Base-by-base conservation (phyloP, 139 green algal species). In the Protoeuglena noctilucae region DNA sequence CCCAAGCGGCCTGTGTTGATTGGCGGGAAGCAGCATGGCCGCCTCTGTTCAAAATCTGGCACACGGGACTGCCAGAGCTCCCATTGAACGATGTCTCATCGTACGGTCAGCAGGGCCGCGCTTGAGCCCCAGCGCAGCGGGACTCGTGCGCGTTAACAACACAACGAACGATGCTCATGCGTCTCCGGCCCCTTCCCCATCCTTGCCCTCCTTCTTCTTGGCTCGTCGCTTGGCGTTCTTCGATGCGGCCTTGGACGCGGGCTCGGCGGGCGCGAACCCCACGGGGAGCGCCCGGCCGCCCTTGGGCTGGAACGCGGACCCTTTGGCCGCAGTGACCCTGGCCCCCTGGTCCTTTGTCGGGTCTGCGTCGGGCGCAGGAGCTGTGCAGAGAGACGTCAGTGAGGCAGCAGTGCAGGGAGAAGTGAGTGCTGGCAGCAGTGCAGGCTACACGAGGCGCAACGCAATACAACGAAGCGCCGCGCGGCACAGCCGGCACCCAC, bases 291-390 rank as follows among this genome's bases (percentile, higher is more conserved):
- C 65, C 3, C 49, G 49, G 48, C 79, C 66, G 12, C 65, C 54
- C 2, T 72, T 68, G 16, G 81, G 60, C 52, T 62, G 72, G 57
- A 82, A 83, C 19, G 58, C 71, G 40, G 60, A 60, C 1, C 4
- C 40, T 21, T 48, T 34, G 26, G 3, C 41, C 28, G 23, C 56
- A 21, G 12, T 6, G 19, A 18, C 52, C 50, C 21, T 39, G 22
- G 39, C 50, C 28, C 17, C 39, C 43, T 56, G 25, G n/a, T 26
- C 52, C 34, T 28, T 49, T 30, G 22, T 47, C 1, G 40, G 57
- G 47, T 27, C 21, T 3, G 57, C 56, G 23, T 65, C 54, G 14
- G 31, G 45, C 19, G 48, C 58, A 4, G 23, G n/a, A 4, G 18
- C 18, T 5, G 19, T 57, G n/a, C 5, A 27, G 40, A 9, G 21